Base-by-base conservation (phyloP, 768 basidiomycete species). In the Sistotremastrum suecicum region DNA sequence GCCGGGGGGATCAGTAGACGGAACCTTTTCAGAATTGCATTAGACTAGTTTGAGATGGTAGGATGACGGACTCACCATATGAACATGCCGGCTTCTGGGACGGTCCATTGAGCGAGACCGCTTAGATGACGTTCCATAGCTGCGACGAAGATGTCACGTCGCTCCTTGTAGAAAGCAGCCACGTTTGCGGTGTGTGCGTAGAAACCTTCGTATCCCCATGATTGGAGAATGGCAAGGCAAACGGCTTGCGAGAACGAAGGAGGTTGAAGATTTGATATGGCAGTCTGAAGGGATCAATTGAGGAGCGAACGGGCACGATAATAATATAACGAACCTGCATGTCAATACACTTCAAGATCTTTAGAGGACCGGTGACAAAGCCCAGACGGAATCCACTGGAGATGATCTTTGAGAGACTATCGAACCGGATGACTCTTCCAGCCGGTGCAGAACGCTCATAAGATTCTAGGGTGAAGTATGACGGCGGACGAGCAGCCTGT, bases 61-160 rank as follows among this genome's bases (percentile, higher is more conserved):
- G 50, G 20, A 54, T 46, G 45, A 55, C 58, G 39, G 56, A 66
- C 76, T 29, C 37, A 80, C 83, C 86, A 92, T 59, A 88, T 78
- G 68, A 94, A 92, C 85, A 92, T 85, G 51, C 86, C 84, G 28
- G 83, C 76, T 53, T 80, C 77, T 6, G 85, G 86, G 0, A 67
- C 60, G 45, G 58, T 64, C 81, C 81, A 83, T 59, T 81, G 76
- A 11, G 78, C 88, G 33, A 92, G 66, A 3, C 78, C 87, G 42
- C 67, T 64, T n/a, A 95, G 73, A 60, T 94, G 75, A 56, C 72
- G 75, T 55, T 73, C 68, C 68, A 90, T 77, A 42, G 83, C 80
- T 1, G 58, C 60, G 60, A 88, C 83, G 59, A 95, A 94, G 20
- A 78, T 66, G 53, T 88, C 79, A 46, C 87, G 69, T 62, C 81